Evolutionary conservation across 116 monocot species (phyloP).

Genomic region (Iris pallida): DNA sequence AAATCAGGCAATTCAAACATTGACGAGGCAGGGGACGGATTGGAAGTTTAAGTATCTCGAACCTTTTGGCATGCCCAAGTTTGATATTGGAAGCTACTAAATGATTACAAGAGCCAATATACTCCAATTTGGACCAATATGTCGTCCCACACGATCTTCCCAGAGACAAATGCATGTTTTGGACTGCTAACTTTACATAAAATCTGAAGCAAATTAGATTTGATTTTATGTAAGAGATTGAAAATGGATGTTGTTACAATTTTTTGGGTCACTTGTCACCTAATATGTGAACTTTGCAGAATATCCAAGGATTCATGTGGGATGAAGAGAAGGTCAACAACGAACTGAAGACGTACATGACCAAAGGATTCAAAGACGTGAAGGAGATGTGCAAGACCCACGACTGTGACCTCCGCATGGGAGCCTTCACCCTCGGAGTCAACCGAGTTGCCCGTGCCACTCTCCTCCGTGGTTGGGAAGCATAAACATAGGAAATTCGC

Average conservation of each 20-base stretch:
- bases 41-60: background rate
- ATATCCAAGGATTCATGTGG: conserved; percentile 44
- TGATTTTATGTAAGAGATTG: too few species aligned
- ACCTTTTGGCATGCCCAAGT: background rate
- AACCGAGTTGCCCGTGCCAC: conserved; percentile 15
- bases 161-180: too few species aligned
- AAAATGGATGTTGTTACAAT: too few species aligned
- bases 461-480: too few species aligned
- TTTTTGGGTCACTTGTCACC: too few species aligned
- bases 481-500: too few species aligned
- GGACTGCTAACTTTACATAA: background rate
- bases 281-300: conserved; percentile 7
- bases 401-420: conserved; percentile 30
- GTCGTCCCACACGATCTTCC: too few species aligned
- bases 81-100: too few species aligned
- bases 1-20: too few species aligned
- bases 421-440: conserved; percentile 36
- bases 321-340: conserved; percentile 34
- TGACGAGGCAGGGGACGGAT: background rate
- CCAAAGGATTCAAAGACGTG: conserved; percentile 23
- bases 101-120: background rate
- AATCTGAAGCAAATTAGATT: background rate
- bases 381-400: conserved; percentile 34
- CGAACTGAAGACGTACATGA: conserved; percentile 30
- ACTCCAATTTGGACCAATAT: background rate